Evolutionary conservation across 2,329 filamentous ascomycete species (phyloP), one percentile per base, ranked within the genome.

Genomic region (Lizonia empirigonia): DNA sequence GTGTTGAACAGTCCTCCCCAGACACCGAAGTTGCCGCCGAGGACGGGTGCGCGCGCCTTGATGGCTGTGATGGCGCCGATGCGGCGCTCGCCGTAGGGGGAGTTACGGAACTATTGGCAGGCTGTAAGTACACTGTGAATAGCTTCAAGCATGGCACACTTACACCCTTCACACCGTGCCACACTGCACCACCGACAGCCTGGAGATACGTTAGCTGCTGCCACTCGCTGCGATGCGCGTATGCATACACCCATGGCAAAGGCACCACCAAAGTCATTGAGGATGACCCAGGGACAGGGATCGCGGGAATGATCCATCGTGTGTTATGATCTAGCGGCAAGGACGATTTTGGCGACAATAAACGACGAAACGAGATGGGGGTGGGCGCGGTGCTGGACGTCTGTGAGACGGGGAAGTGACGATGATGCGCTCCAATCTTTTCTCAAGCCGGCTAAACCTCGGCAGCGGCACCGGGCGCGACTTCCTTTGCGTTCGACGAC

Each of bases 1-100:
- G 91, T 95, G 66, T 87, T 91, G 82, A 97, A 97, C 50, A 97
- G 80, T 62, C 94, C 94, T 72, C 94, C 93, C 93, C 94, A 97
- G 50, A 96, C 91, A 67, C 93, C 93, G 68, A 97, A 99, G 81
- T 99, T 99, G 69, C 94, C 94, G 70, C 94, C 94, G 38, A 97
- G 84, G 26, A 97, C 93, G 2, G 94, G 94, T 33, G 94, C 94
- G 72, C 94, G 89, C 72, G 94, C 92, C 82, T 99, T 99, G 78
- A 99, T 91, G 54, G 94, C 94, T 67, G 93, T 97, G 77, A 99
- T 83, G 64, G 94, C 78, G 73, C 94, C 94, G 81, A 97, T 93
- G 75, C 93, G 85, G 73, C 94, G 85, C 81, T 99, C 94, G 73
- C 94, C 94, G 74, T 96, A 91, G 23, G 78, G 78, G 49, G 68